A percentile compares a stretch with the other conserved stretches of the same genome.
Evolutionary conservation across 2,329 filamentous ascomycete species (phyloP).

Genomic region (Atkinsonella texensis): DNA sequence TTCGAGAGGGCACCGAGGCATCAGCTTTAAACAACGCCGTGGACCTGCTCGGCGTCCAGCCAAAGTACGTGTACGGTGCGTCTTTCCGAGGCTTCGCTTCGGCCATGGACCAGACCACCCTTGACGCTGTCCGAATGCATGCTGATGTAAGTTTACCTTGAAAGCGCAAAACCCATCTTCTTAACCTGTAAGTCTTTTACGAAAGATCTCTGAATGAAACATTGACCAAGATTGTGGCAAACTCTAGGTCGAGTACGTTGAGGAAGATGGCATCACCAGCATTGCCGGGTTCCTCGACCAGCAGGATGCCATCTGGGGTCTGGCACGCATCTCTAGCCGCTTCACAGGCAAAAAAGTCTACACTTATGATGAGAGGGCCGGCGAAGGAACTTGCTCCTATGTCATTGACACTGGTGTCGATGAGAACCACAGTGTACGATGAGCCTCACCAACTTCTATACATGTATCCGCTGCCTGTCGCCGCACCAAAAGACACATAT

Average conservation of each 20-base stretch:
- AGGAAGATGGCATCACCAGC: slow-evolving; percentile 22
- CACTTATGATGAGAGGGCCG: slow-evolving; percentile 26
- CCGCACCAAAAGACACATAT: neutral
- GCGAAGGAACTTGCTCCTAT: slow-evolving; percentile 29
- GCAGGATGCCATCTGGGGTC: slow-evolving; percentile 15
- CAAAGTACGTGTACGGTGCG: slow-evolving; percentile 13
- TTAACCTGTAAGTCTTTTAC: no score
- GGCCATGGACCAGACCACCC: slow-evolving; percentile 9
- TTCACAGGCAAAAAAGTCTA: slow-evolving; percentile 19
- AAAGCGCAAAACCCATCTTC: neutral
- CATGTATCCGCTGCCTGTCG: no score
- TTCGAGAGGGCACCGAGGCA: slow-evolving; percentile 10
- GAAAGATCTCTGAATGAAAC: no score
- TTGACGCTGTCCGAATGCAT: slow-evolving; percentile 13
- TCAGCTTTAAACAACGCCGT: slow-evolving; percentile 8
- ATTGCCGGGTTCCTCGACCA: slow-evolving; percentile 8
- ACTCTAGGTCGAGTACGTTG: slow-evolving; percentile 20
- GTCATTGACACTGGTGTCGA: slow-evolving; percentile 34
- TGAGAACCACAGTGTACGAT: slow-evolving; percentile 15
- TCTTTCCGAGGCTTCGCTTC: slow-evolving; percentile 14
- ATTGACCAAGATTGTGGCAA: no score
- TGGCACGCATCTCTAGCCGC: slow-evolving; percentile 22
- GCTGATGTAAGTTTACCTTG: slow-evolving; percentile 10
- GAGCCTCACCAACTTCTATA: neutral
- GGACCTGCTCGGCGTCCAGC: slow-evolving; percentile 8